These are phyloP conservation scores for Chenopodium berlandieri DNA, from an alignment of 148 eudicot genomes.

Conservation along the genomic window DNA sequence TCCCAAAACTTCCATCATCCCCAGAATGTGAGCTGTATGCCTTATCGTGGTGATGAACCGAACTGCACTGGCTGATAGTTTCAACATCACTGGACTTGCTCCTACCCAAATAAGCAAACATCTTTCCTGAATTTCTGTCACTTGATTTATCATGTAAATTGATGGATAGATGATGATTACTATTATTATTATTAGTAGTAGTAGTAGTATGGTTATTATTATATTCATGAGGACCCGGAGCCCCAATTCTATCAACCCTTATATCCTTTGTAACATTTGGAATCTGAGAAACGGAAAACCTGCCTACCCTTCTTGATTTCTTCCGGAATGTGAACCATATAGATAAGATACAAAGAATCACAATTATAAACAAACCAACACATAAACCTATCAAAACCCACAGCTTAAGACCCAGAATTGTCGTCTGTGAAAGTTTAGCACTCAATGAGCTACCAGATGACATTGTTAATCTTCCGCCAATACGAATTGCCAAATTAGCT, in stretches of 20 bases:
- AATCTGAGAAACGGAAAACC: slow-evolving; percentile 48
- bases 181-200: too few species aligned
- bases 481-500: slow-evolving; percentile 9
- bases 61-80: slow-evolving; percentile 80
- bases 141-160: slow-evolving; percentile 51
- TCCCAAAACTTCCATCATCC: slow-evolving; percentile 72
- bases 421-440: slow-evolving; percentile 33
- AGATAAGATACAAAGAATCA: slow-evolving; percentile 58
- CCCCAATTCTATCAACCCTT: slow-evolving; percentile 63
- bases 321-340: slow-evolving; percentile 55
- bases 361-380: slow-evolving; percentile 62
- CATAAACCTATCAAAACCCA: slow-evolving; percentile 67
- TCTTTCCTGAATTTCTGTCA: slow-evolving; percentile 66
- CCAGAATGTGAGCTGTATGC: slow-evolving; percentile 76
- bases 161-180: slow-evolving; percentile 38
- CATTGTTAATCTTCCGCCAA: slow-evolving; percentile 16
- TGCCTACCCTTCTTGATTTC: slow-evolving; percentile 47
- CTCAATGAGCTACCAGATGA: slow-evolving; percentile 28
- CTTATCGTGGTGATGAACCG: slow-evolving; percentile 64
- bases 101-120: slow-evolving; percentile 65
- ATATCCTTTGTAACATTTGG: slow-evolving; percentile 86
- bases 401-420: slow-evolving; percentile 46
- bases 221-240: slow-evolving; percentile 32
- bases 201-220: slow-evolving; percentile 22
- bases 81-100: slow-evolving; percentile 78